phyloP scores from a whole-genome alignment of 192 early-diverging fungal genomes.

The Gryganskiella cystojenkinii region DNA sequence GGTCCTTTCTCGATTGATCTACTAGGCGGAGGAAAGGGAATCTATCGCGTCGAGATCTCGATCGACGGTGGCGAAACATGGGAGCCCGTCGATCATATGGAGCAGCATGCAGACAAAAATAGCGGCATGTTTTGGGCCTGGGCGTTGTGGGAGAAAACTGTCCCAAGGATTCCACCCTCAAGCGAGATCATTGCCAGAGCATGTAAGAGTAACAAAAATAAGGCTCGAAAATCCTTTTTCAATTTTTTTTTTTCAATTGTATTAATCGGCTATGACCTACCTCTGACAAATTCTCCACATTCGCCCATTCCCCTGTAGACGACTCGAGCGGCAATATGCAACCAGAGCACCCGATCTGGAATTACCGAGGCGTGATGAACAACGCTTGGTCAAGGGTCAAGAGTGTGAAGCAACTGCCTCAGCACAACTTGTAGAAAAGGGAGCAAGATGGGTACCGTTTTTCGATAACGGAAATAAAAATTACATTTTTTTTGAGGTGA shows the following conservation, averaged over 20 bases:
- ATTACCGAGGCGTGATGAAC: slow-evolving; percentile 85
- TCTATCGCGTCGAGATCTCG: slow-evolving; percentile 86
- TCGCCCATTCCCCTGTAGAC: slow-evolving; percentile 32
- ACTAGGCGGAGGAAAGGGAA: slow-evolving; percentile 80
- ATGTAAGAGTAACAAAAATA: slow-evolving; percentile 54
- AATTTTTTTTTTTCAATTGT: background rate
- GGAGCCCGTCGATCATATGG: slow-evolving; percentile 74
- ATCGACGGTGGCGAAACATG: slow-evolving; percentile 88
- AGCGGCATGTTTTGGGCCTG: slow-evolving; percentile 79
- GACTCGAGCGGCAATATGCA: slow-evolving; percentile 90
- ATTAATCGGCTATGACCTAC: background rate
- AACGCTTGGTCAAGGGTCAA: slow-evolving; percentile 65
- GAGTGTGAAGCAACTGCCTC: slow-evolving; percentile 31
- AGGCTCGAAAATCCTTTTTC: background rate
- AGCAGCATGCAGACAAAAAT: slow-evolving; percentile 50
- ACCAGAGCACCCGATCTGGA: slow-evolving; percentile 81
- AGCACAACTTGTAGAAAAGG: slow-evolving; percentile 26
- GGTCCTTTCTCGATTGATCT: too few relatives aligned
- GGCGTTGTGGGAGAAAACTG: slow-evolving; percentile 81
- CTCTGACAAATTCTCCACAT: too few relatives aligned
- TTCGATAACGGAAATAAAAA: too few relatives aligned
- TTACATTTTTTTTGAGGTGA: too few relatives aligned
- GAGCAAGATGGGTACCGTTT: too few relatives aligned
- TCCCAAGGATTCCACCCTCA: slow-evolving; percentile 55
- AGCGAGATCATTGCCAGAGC: slow-evolving; percentile 82